These are phyloP conservation scores for Pseudocercospora fuligena DNA, from an alignment of 2,329 filamentous ascomycete species.

Conservation along the genomic window DNA sequence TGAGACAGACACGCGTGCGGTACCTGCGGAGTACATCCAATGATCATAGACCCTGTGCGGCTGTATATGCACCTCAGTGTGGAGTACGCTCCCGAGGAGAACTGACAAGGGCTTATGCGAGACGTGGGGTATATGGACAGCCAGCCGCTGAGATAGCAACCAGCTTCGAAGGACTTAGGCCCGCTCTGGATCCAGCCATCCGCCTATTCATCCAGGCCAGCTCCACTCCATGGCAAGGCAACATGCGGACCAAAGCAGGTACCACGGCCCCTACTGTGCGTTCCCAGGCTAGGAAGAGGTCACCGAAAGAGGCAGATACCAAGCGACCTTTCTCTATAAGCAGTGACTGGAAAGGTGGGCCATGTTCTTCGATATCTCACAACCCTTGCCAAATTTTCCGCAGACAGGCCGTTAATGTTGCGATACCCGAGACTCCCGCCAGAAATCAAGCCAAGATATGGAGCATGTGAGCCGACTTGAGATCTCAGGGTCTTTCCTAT, in stretches of 20 bases:
- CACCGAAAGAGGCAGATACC: not conserved
- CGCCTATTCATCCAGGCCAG: not conserved
- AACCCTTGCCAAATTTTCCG: not conserved
- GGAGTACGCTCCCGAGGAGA: constrained; percentile 10
- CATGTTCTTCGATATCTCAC: constrained; percentile 7
- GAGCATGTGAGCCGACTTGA: constrained; percentile 1
- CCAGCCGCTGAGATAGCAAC: constrained; percentile 1
- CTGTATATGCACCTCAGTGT: constrained; percentile 14
- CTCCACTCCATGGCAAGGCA: constrained; percentile 5
- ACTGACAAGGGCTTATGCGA: not conserved
- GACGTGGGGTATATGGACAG: not conserved
- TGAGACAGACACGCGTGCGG: constrained; percentile 5
- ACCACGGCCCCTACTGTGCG: not conserved
- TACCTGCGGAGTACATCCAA: constrained; percentile 18
- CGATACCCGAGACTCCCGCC: constrained; percentile 14
- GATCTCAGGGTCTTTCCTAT: constrained; percentile 14
- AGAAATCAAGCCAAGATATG: constrained; percentile 11
- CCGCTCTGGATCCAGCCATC: constrained; percentile 3
- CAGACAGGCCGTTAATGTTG: constrained; percentile 7
- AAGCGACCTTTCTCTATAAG: not conserved
- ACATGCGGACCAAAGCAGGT: constrained; percentile 7
- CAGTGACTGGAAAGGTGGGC: not conserved
- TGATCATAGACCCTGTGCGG: not conserved
- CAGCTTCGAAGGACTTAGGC: not conserved
- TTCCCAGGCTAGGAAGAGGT: not conserved